Evolutionary conservation across 1,139 yeast genomes (phyloP), one percentile per base, ranked within the genome.

Genomic region (Blastobotrys niveus): DNA sequence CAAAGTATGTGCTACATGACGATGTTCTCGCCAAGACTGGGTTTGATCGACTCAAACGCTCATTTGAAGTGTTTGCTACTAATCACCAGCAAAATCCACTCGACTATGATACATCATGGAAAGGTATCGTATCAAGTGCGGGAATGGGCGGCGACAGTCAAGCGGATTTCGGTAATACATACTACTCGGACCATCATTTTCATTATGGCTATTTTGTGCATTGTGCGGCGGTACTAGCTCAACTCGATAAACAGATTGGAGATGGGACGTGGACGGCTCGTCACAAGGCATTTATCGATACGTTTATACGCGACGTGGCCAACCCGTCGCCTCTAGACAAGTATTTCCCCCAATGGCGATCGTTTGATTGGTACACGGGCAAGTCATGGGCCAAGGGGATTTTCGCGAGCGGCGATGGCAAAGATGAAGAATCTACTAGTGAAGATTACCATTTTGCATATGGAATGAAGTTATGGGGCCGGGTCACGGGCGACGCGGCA

Each of bases 351-450:
- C 77, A 75, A 18, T 80, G 75, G 24, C 70, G 89, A 58, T 70
- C 71, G 67, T 82, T 82, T 64, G 86, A 80, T 59, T 82, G 86
- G 85, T 82, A 67, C 60, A 72, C 73, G 35, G 91, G 91, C 26
- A 88, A 82, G 59, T 80, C 87, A 5, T 81, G 86, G 85, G 87
- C 89, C 5, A 74, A 74, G 45, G 89, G 89, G 19, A 66, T 82
- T 44, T 76, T 73, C 54, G 73, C 71, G 25, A 66, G 76, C 50
- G 80, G 76, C 22, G 87, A 82, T 58, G 88, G 88, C 49, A 75
- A 77, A 52, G 80, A 82, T 56, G 80, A 82, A 63, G 89, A 82
- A 60, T 77, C 84, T 1, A 70, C 82, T 3, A 77, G 84, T 19
- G 89, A 82, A 61, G 87, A 82, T 57, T 50, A 51, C 33, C 81